These are phyloP conservation scores for Cenchrus purpureus DNA, from an alignment of 176 grass and related monocot genomes.

Conservation along the genomic window DNA sequence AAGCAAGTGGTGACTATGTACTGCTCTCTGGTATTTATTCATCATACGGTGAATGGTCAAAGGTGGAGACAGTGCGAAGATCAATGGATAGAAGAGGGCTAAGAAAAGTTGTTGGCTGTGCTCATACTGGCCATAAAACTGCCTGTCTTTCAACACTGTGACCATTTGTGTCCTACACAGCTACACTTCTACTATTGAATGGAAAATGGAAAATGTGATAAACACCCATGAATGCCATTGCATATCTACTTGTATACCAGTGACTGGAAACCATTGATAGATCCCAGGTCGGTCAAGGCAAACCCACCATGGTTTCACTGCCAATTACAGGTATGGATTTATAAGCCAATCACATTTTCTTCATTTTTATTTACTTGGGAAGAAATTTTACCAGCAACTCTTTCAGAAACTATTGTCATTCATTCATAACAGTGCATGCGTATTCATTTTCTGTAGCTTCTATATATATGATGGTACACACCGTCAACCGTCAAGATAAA, in stretches of 20 bases:
- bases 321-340: slow-evolving; percentile 4
- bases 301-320: neutral
- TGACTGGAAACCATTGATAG: neutral
- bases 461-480: slow-evolving; percentile 21
- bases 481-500: neutral
- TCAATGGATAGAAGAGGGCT: slow-evolving; percentile 53
- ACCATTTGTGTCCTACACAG: neutral
- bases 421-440: slow-evolving; percentile 5
- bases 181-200: neutral
- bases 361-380: neutral
- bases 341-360: neutral
- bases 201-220: neutral
- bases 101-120: slow-evolving; percentile 52
- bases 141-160: neutral
- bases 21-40: slow-evolving; percentile 59
- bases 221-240: neutral
- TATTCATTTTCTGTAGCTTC: slow-evolving; percentile 25
- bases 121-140: slow-evolving; percentile 28
- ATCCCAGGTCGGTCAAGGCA: neutral
- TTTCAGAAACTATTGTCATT: neutral
- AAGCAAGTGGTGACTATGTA: slow-evolving; percentile 55
- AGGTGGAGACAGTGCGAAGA: slow-evolving; percentile 47
- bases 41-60: slow-evolving; percentile 44
- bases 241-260: neutral
- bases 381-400: neutral